These are phyloP conservation scores for Trichoderma aggressivum DNA, from an alignment of 2,329 filamentous ascomycete species.

Conservation along the genomic window DNA sequence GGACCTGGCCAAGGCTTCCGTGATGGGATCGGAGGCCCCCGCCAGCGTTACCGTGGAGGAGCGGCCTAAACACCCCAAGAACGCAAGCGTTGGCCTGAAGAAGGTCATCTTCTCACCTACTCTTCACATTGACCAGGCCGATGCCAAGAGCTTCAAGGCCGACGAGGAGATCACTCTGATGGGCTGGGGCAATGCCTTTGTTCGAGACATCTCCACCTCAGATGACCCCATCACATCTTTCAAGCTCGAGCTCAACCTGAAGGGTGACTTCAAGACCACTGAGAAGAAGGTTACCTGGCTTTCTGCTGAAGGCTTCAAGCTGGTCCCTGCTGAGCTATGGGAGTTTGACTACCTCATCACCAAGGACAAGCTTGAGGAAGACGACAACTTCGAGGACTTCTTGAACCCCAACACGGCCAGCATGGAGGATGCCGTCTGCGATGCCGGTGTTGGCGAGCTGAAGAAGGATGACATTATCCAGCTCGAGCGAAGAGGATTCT, in stretches of 20 bases:
- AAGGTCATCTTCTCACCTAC: constrained; percentile 74
- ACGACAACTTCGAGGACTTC: constrained; percentile 81
- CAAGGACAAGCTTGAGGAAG: constrained; percentile 89
- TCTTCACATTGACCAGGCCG: constrained; percentile 80
- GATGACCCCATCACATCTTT: constrained; percentile 62
- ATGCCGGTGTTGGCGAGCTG: constrained; percentile 73
- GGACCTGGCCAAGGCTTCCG: constrained; percentile 65
- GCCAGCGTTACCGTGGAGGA: constrained; percentile 63
- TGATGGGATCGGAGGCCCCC: constrained; percentile 67
- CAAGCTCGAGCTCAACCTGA: constrained; percentile 82
- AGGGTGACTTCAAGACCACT: constrained; percentile 91
- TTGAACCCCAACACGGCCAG: constrained; percentile 73
- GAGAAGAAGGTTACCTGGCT: constrained; percentile 98
- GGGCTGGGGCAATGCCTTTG: constrained; percentile 91
- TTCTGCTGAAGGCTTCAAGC: constrained; percentile 67
- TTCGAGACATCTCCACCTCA: constrained; percentile 59
- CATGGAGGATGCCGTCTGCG: constrained; percentile 71
- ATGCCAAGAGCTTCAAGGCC: constrained; percentile 75
- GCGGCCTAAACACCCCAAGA: constrained; percentile 87
- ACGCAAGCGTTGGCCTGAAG: constrained; percentile 78
- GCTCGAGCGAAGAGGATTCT: constrained; percentile 91
- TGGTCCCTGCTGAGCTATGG: constrained; percentile 80
- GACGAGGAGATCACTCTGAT: constrained; percentile 93
- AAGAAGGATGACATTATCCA: constrained; percentile 92
- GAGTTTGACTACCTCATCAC: constrained; percentile 95